Evolutionary conservation across 1,139 yeast species (phyloP), one percentile per base, ranked within the genome.

Genomic region (Zygosaccharomyces pseudobailii): DNA sequence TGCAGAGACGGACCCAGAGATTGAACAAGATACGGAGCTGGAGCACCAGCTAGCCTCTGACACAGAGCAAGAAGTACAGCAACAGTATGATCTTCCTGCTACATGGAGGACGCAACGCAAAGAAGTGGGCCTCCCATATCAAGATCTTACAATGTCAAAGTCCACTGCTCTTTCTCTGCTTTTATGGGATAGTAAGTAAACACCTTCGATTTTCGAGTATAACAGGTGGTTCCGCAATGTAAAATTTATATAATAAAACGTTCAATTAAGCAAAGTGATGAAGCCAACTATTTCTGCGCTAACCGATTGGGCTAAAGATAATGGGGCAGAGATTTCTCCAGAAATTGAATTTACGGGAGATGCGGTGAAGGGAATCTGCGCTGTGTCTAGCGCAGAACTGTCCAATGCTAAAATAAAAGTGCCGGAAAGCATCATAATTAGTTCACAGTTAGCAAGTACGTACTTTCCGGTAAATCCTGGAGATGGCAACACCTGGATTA

Each of bases 271-370:
- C 5, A 13, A 22, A 5, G 23, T 20, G 10, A 38, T 38, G 41
- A 28, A 32, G 10, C 41, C 13, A 13, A 36, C 38, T 6, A 37
- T 65, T 1, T 45, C 53, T 3, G 22, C 21, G 0, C 42, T 79
- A 7, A 43, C 78, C 0, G 47, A 61, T 0, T 83, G 89, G 89
- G 82, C 82, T 0, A 50, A 32, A 4, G 46, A 53, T 0, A 62
- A 75, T 45, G 87, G 86, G 1, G 73, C 81, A 1, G 24, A 52
- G 1, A 58, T 81, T 6, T 66, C 71, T 19, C 53, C 55, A 0
- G 55, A 55, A 1, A 47, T 75, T 1, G 50, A 55, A 4, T 75
- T 73, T 53, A 49, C 51, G 17, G 36, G 54, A 21, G 56, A 58
- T 3, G 53, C 54, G 1, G 52, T 42, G 10, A 65, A 62, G 38